Evolutionary conservation across 1,284 basidiomycete species (phyloP).

Genomic region (Tylopilus orsonianus): DNA sequence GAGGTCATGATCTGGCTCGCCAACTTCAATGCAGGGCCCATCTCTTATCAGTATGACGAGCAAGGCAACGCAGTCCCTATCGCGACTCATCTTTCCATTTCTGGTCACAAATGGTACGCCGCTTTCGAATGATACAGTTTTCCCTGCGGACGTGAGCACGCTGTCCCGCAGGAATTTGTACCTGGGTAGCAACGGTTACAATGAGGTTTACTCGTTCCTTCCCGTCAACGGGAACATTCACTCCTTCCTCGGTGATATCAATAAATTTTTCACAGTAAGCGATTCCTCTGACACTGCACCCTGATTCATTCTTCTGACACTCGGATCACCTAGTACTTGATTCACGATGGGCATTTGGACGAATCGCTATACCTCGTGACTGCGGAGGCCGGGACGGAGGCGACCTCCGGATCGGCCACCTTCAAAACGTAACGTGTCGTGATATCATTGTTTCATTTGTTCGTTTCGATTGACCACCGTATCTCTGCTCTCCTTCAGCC

Average conservation of each 20-base stretch:
- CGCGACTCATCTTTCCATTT: slow-evolving; percentile 44
- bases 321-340: slow-evolving; percentile 46
- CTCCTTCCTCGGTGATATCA: slow-evolving; percentile 56
- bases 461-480: not conserved
- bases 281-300: not conserved
- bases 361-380: slow-evolving; percentile 43
- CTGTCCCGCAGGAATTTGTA: slow-evolving; percentile 51
- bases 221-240: slow-evolving; percentile 44
- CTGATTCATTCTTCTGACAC: not conserved
- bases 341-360: slow-evolving; percentile 43
- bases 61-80: slow-evolving; percentile 49
- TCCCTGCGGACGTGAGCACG: not conserved
- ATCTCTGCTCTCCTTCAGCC: slow-evolving; percentile 29
- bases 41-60: slow-evolving; percentile 48
- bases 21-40: slow-evolving; percentile 57
- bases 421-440: slow-evolving; percentile 40
- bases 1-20: slow-evolving; percentile 73
- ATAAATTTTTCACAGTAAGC: slow-evolving; percentile 51
- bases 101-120: slow-evolving; percentile 50
- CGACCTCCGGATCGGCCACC: slow-evolving; percentile 39
- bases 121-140: not conserved
- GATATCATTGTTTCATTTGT: not conserved
- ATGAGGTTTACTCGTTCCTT: slow-evolving; percentile 66
- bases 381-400: slow-evolving; percentile 47
- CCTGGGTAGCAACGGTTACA: slow-evolving; percentile 55